A percentile compares a stretch with the other conserved stretches of the same genome.
Evolutionary conservation across 495 filamentous ascomycete genomes (phyloP).

Genomic region (Trichocladium antarcticum): DNA sequence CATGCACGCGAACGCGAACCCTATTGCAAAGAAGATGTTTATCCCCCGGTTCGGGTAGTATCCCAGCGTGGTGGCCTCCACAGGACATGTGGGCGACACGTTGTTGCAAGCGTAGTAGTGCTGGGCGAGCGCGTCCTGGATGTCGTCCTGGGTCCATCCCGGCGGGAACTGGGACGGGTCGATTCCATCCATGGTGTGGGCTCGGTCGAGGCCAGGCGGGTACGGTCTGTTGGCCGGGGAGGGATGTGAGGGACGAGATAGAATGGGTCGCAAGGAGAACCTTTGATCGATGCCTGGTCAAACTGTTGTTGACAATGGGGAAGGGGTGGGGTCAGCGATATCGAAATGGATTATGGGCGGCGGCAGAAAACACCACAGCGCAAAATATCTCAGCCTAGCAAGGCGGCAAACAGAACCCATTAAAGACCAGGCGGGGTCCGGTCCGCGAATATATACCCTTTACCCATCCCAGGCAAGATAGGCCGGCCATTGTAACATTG

Average conservation of each 20-base stretch:
- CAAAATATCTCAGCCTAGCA: neutral
- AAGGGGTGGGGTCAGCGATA: too few species aligned
- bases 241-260: neutral
- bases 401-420: neutral
- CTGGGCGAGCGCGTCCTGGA: constrained; percentile 9
- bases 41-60: constrained; percentile 55
- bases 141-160: neutral
- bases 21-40: constrained; percentile 49
- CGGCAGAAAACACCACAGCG: neutral
- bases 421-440: neutral
- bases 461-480: neutral
- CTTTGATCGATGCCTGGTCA: too few species aligned
- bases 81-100: constrained; percentile 44
- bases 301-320: too few species aligned
- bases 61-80: constrained; percentile 51
- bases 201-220: neutral
- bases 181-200: neutral
- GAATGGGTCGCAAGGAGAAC: neutral
- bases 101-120: constrained; percentile 36
- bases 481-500: neutral
- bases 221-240: neutral
- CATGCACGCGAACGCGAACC: constrained; percentile 42
- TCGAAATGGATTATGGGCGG: too few species aligned
- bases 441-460: neutral
- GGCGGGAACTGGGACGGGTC: constrained; percentile 9